A percentile compares a stretch with the other conserved stretches of the same genome.
These are phyloP conservation scores for Litsea cubeba DNA, from an alignment of 164 flowering plant species.

Conservation along the genomic window DNA sequence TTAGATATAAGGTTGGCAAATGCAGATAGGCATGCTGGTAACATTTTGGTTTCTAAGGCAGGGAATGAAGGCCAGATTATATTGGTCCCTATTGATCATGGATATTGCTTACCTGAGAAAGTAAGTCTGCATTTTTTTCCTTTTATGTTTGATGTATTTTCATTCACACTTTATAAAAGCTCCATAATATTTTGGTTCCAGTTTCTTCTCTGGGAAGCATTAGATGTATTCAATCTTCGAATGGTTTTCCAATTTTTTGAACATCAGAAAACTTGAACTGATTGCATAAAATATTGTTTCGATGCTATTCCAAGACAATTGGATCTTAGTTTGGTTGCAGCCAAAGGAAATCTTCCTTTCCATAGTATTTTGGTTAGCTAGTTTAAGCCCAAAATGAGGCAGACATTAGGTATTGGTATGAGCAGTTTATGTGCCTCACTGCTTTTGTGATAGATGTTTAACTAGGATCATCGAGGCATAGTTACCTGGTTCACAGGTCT, in stretches of 20 bases:
- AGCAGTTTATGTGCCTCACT: too few species aligned
- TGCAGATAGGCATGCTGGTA: constrained; percentile 83
- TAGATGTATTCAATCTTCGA: background rate
- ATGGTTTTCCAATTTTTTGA: background rate
- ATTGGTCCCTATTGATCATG: constrained; percentile 85
- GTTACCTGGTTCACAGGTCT: too few species aligned
- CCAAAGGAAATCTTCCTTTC: too few species aligned
- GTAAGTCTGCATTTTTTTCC: constrained; percentile 28
- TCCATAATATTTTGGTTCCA: background rate
- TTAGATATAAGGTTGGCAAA: constrained; percentile 74
- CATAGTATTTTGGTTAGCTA: too few species aligned
- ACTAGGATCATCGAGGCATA: too few species aligned
- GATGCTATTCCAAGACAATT: too few species aligned
- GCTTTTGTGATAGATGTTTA: too few species aligned
- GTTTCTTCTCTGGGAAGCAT: too few species aligned
- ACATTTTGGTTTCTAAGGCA: constrained; percentile 48
- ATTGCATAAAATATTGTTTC: too few species aligned
- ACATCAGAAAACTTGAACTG: background rate
- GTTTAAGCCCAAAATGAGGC: too few species aligned
- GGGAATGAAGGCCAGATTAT: constrained; percentile 37
- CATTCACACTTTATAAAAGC: background rate
- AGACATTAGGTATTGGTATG: too few species aligned
- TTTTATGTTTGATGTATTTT: background rate
- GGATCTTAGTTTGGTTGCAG: too few species aligned
- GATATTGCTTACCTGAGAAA: constrained; percentile 73